phyloP scores from a whole-genome alignment of 2,329 filamentous ascomycete genomes.

The Claviceps maximensis region DNA sequence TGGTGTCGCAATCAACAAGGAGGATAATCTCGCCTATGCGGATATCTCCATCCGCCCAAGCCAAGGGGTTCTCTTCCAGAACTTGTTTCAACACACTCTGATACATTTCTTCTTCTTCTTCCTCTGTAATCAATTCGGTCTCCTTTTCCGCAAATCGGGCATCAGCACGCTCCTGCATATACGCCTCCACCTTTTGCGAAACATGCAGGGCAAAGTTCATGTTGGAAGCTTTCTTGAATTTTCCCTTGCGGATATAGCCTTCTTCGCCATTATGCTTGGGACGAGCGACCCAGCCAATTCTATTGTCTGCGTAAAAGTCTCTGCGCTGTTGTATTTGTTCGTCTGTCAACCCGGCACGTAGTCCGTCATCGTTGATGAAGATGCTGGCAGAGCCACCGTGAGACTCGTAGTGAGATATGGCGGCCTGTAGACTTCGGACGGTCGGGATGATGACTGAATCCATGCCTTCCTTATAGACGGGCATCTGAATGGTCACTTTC shows the following conservation, averaged over 20 bases:
- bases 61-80: slow-evolving; percentile 29
- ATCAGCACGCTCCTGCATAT: slow-evolving; percentile 27
- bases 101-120: slow-evolving; percentile 32
- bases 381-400: slow-evolving; percentile 34
- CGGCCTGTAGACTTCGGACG: slow-evolving; percentile 32
- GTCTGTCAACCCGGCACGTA: slow-evolving; percentile 35
- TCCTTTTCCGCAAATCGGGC: slow-evolving; percentile 8
- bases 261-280: slow-evolving; percentile 32
- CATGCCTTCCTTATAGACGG: slow-evolving; percentile 29
- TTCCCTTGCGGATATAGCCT: slow-evolving; percentile 41
- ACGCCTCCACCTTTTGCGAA: slow-evolving; percentile 48
- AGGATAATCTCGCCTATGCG: slow-evolving; percentile 51
- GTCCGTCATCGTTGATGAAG: slow-evolving; percentile 50
- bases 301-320: slow-evolving; percentile 37
- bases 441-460: slow-evolving; percentile 34
- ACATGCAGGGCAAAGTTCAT: slow-evolving; percentile 60
- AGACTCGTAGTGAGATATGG: slow-evolving; percentile 36
- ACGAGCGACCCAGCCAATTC: slow-evolving; percentile 34
- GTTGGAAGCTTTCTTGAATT: slow-evolving; percentile 64
- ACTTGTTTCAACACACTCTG: slow-evolving; percentile 34
- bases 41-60: slow-evolving; percentile 48
- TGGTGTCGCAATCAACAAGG: slow-evolving; percentile 55
- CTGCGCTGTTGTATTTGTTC: slow-evolving; percentile 26
- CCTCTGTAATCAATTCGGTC: slow-evolving; percentile 13
- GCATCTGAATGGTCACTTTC: slow-evolving; percentile 22